Base-by-base conservation (phyloP, 139 green algal species). In the Pseudopediastrum boryanum region DNA sequence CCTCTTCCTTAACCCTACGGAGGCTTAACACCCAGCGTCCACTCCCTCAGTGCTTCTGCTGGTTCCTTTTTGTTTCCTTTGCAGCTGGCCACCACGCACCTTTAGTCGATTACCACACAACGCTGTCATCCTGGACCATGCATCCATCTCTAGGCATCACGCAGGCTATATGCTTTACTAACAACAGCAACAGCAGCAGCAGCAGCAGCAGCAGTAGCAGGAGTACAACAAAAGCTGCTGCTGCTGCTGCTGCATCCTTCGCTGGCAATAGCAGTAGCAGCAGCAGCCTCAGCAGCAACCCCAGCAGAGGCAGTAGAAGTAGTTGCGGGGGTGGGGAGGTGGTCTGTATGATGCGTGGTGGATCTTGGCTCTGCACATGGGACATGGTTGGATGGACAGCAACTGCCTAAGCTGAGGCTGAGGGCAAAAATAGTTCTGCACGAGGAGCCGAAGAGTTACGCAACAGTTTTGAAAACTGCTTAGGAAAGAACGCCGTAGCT, bases 301-400 rank as follows among this genome's bases (percentile, higher is more conserved):
- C n/a, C n/a, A n/a, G n/a, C n/a, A n/a, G n/a, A n/a, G n/a, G n/a
- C n/a, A n/a, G n/a, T n/a, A n/a, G n/a, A n/a, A n/a, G n/a, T n/a
- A n/a, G n/a, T n/a, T n/a, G n/a, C n/a, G n/a, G n/a, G n/a, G n/a
- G n/a, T 7, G 58, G 58, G 4, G n/a, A 13, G 4, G 12, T 75
- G 7, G 23, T 43, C n/a, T 33, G 50, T 38, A 35, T 76, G 3
- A n/a, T n/a, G n/a, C n/a, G 19, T 76, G 48, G 46, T 33, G 27
- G 69, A 76, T 9, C 10, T 76, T 21, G 69, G 69, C 16, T 56
- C 36, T 64, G 69, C 69, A 19, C 69, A 76, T 76, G 69, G 69
- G 23, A 76, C 48, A 7, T 65, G 46, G 23, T 29, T 76, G 36
- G 33, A 65, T 36, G 69, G 69, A 31, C 46, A 33, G 2, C 39